phyloP scores from a whole-genome alignment of 495 filamentous ascomycete genomes.

The Hypoxylon intermedium region DNA sequence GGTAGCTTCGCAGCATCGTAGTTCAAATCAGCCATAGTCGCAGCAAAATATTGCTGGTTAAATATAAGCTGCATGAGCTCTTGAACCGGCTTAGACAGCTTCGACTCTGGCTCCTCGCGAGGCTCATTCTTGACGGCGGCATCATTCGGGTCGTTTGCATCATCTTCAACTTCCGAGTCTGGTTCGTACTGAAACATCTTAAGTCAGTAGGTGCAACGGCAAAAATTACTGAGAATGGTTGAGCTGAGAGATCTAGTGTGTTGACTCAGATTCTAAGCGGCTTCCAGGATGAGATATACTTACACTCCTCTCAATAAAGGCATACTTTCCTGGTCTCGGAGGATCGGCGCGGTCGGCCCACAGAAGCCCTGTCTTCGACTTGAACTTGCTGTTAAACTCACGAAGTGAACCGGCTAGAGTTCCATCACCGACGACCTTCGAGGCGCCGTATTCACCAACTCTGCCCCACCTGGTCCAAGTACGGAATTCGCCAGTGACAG shows the following conservation, averaged over 20 bases:
- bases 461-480: constrained; percentile 81
- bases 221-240: too few species aligned
- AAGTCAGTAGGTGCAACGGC: too few species aligned
- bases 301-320: constrained; percentile 69
- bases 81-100: constrained; percentile 65
- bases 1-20: constrained; percentile 83
- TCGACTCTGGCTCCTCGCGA: constrained; percentile 56
- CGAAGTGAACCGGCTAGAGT: constrained; percentile 54
- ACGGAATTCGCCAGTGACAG: constrained; percentile 44
- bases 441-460: constrained; percentile 75
- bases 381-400: constrained; percentile 77
- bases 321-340: constrained; percentile 73
- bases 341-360: constrained; percentile 69
- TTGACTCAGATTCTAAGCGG: too few species aligned
- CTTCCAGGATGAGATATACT: constrained; percentile 4
- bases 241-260: too few species aligned
- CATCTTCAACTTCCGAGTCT: constrained; percentile 67
- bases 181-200: constrained; percentile 58
- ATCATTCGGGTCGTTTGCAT: constrained; percentile 35
- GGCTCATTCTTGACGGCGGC: constrained; percentile 35
- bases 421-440: constrained; percentile 52
- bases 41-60: constrained; percentile 71
- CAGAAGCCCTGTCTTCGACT: constrained; percentile 71
- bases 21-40: constrained; percentile 69
- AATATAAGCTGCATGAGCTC: constrained; percentile 81